phyloP scores from a whole-genome alignment of 179 eudicot genomes.

The Beta corolliflora region DNA sequence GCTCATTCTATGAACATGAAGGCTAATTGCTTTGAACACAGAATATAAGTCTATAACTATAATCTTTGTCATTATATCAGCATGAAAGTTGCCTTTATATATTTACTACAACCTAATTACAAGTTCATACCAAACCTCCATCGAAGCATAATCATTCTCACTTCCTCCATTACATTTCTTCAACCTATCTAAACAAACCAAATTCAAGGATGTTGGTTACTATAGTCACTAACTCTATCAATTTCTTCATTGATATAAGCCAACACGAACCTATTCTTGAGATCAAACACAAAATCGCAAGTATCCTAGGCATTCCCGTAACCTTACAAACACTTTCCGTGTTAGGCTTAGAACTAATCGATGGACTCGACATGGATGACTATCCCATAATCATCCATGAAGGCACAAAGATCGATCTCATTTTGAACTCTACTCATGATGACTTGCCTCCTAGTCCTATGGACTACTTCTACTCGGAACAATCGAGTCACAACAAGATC shows the following conservation, averaged over 20 bases:
- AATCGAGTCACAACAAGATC: slow-evolving; percentile 27
- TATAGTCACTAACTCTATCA: slow-evolving; percentile 41
- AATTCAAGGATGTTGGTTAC: slow-evolving; percentile 49
- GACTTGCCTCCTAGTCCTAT: slow-evolving; percentile 29
- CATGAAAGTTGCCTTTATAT: neutral
- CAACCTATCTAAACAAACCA: neutral
- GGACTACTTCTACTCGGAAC: slow-evolving; percentile 8
- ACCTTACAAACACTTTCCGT: slow-evolving; percentile 61
- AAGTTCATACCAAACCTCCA: neutral
- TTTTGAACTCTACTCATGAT: slow-evolving; percentile 21
- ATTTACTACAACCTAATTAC: too few relatives aligned
- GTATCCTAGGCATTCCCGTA: slow-evolving; percentile 51
- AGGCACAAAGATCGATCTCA: slow-evolving; percentile 64
- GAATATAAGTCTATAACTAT: neutral
- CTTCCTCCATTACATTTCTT: neutral
- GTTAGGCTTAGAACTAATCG: slow-evolving; percentile 68
- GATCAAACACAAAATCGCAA: slow-evolving; percentile 62
- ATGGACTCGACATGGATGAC: slow-evolving; percentile 78
- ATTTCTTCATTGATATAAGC: slow-evolving; percentile 54
- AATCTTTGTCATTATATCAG: slow-evolving; percentile 1
- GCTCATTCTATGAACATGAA: slow-evolving; percentile 35
- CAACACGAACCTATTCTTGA: slow-evolving; percentile 60
- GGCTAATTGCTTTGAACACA: neutral
- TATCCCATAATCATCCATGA: slow-evolving; percentile 70
- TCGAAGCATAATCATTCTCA: slow-evolving; percentile 5